Base-by-base conservation (phyloP, 768 basidiomycete species). In the Mrakia gelida region DNA sequence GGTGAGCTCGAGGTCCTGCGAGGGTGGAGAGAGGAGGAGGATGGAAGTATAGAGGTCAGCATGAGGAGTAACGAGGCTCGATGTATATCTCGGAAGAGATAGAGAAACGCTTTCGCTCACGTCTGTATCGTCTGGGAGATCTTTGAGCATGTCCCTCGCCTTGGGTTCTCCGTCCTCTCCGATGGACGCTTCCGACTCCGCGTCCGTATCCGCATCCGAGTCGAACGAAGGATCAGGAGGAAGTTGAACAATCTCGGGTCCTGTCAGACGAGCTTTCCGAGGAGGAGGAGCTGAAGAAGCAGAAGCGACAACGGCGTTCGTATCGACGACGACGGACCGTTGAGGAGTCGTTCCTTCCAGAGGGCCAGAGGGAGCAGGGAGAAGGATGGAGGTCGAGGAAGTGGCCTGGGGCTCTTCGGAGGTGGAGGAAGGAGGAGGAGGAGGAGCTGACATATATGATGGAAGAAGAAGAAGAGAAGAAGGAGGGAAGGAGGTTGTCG, bases 1-100 rank as follows among this genome's bases (percentile, higher is more conserved):
- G 10, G 93, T 87, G 49, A 97, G 89, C 80, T 95, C 93, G 52
- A 97, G 87, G 81, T 96, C 94, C 95, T 96, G 81, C 15, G 23
- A 1, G 18, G 30, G 45, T 26, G 63, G 71, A n/a, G 59, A 38
- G 70, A 28, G 43, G 32, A 70, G 7, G 76, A 10, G 18, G 23
- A 28, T n/a, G 30, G 26, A 41, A 41, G 9, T 34, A 67, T 67
- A 43, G 18, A 26, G 52, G 59, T 28, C 28, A 45, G 32, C 34
- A 18, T 26, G 11, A 4, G 21, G 32, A 32, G 72, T 8, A 23
- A 0, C 41, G 16, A 52, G 8, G 1, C 1, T 11, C 43, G 26
- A 41, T 49, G 10, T 15, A 45, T n/a, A 54, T 32, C 11, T 9
- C 13, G 49, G 41, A 75, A 10, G 16, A 61, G 23, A n/a, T n/a